Conservation (phyloP, 495 filamentous ascomycete genomes). For the Xylaria cubensis region DNA sequence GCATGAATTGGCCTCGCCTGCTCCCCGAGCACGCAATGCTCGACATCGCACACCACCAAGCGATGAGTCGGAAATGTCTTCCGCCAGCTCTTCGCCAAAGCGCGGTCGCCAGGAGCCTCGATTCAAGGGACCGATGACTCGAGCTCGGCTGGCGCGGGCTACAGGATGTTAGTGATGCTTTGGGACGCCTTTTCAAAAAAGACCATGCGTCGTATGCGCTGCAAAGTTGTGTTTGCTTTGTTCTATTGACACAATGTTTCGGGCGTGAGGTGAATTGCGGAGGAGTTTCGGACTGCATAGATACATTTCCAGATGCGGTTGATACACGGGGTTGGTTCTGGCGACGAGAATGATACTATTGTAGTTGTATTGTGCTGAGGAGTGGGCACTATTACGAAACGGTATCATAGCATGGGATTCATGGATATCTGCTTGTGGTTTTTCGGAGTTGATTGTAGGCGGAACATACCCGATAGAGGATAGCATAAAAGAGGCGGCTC, state of each 20-base stretch:
- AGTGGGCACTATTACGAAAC: background rate
- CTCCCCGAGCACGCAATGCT: background rate
- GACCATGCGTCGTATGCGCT: background rate
- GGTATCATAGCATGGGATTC: background rate
- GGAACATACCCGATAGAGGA: conserved; percentile 27
- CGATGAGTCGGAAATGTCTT: background rate
- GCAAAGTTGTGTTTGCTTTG: background rate
- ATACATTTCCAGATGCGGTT: conserved; percentile 7
- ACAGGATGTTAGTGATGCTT: background rate
- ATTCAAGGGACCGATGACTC: conserved; percentile 21
- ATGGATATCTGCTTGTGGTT: conserved; percentile 3
- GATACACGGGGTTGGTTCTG: background rate
- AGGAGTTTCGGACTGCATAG: conserved; percentile 12
- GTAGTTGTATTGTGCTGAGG: background rate
- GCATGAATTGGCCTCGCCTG: background rate
- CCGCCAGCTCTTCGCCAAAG: conserved; percentile 19
- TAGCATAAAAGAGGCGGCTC: conserved; percentile 12
- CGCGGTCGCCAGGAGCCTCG: conserved; percentile 18
- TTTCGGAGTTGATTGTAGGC: conserved; percentile 3
- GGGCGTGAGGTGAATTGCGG: background rate
- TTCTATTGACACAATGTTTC: conserved; percentile 3
- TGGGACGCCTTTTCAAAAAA: background rate
- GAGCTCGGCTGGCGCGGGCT: conserved; percentile 5
- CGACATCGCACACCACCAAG: background rate
- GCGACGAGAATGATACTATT: background rate